These are phyloP conservation scores for Blakeslea trispora DNA, from an alignment of 371 early-diverging fungal genomes.

Conservation along the genomic window DNA sequence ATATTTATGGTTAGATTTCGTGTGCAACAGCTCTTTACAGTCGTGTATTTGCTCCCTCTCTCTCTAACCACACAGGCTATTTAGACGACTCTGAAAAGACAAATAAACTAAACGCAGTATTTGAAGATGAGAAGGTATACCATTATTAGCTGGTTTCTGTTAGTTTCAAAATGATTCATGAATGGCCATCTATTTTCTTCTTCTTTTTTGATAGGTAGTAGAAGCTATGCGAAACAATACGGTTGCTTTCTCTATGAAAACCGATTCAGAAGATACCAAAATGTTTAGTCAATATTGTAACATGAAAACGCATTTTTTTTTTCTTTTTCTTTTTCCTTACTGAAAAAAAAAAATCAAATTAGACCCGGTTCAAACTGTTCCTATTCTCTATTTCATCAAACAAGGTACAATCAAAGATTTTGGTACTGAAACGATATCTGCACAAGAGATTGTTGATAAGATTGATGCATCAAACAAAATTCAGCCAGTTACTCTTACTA, in stretches of 20 bases:
- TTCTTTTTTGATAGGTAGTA: slow-evolving; percentile 19
- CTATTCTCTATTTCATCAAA: slow-evolving; percentile 33
- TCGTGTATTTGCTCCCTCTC: not conserved
- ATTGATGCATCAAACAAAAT: slow-evolving; percentile 6
- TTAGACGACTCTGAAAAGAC: slow-evolving; percentile 30
- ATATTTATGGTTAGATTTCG: slow-evolving; percentile 23
- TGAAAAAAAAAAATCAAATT: not conserved
- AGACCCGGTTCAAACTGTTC: slow-evolving; percentile 28
- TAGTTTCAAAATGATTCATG: not conserved
- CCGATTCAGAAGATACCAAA: slow-evolving; percentile 20
- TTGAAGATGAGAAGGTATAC: slow-evolving; percentile 17
- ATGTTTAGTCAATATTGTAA: slow-evolving; percentile 33
- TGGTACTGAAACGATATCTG: slow-evolving; percentile 21
- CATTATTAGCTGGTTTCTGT: too few species aligned
- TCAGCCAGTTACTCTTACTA: not conserved
- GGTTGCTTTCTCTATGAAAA: slow-evolving; percentile 25
- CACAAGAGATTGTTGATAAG: slow-evolving; percentile 23
- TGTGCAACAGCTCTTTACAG: not conserved
- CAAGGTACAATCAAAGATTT: slow-evolving; percentile 35
- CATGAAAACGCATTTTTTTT: not conserved
- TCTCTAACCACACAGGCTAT: not conserved
- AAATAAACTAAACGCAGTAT: slow-evolving; percentile 7
- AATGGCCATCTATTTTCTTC: not conserved
- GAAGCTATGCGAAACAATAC: slow-evolving; percentile 15
- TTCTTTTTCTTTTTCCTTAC: not conserved